Conservation (phyloP, 768 basidiomycete species). For the Phanerochaete sordida region DNA sequence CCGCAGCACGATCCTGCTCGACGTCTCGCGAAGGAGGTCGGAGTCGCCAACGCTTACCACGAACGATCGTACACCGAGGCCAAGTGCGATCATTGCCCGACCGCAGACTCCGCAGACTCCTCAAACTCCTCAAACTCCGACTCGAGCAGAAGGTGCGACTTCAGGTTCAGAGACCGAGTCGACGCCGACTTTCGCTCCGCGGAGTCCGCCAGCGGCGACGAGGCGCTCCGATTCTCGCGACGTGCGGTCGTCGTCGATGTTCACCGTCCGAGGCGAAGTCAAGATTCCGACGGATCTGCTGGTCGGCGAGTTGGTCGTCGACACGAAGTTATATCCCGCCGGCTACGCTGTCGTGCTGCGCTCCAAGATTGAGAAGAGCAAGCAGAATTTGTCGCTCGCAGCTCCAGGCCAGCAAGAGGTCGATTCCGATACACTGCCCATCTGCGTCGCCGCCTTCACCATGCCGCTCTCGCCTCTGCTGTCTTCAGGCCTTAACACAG, state of each 20-base stretch:
- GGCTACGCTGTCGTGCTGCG: conserved; percentile 60
- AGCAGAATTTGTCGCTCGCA: conserved; percentile 34
- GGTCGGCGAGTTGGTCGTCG: conserved; percentile 75
- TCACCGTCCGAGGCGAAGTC: conserved; percentile 60
- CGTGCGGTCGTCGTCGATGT: conserved; percentile 44
- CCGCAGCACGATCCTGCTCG: conserved; percentile 46
- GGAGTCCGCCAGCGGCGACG: conserved; percentile 16
- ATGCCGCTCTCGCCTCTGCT: conserved; percentile 82
- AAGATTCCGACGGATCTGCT: conserved; percentile 64
- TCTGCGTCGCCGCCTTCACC: conserved; percentile 61
- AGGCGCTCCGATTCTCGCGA: conserved; percentile 33
- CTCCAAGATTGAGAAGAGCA: conserved; percentile 40
- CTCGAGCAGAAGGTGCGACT: not conserved
- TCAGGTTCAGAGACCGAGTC: not conserved
- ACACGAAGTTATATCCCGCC: conserved; percentile 74
- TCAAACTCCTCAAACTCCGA: no score
- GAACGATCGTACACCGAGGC: conserved; percentile 38
- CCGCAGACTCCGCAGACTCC: conserved; percentile 24
- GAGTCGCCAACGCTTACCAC: conserved; percentile 9
- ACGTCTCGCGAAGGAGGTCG: conserved; percentile 19
- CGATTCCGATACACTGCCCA: conserved; percentile 35
- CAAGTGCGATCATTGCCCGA: conserved; percentile 34
- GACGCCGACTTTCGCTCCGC: conserved; percentile 1
- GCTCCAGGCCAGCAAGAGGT: conserved; percentile 10
- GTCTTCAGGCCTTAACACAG: conserved; percentile 59